Evolutionary conservation across 2,329 filamentous ascomycete genomes (phyloP).

Genomic region (Cryoendolithus antarcticus): DNA sequence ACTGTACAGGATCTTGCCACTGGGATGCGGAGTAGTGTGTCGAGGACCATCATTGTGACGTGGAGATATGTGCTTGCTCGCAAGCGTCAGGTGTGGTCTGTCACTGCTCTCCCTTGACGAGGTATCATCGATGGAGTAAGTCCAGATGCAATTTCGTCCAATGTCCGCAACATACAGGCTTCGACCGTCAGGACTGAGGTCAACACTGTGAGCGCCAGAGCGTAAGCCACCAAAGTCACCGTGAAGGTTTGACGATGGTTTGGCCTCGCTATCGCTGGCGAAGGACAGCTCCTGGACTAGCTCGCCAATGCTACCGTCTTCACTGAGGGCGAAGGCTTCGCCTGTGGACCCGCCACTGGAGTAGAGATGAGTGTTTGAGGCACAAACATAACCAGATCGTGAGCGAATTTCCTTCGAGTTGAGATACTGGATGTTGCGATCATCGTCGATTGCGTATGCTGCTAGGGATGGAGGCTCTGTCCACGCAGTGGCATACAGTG

Average conservation of each 20-base stretch:
- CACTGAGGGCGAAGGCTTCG: conserved; percentile 19
- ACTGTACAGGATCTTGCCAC: conserved; percentile 21
- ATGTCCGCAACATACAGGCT: conserved; percentile 23
- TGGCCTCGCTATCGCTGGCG: conserved; percentile 5
- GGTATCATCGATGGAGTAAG: conserved; percentile 15
- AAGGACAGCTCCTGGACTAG: conserved; percentile 23
- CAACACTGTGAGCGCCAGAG: conserved; percentile 22
- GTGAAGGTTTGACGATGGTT: conserved; percentile 19
- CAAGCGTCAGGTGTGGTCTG: conserved; percentile 14
- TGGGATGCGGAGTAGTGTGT: conserved; percentile 24
- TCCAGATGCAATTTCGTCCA: conserved; percentile 25
- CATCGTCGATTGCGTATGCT: conserved; percentile 15
- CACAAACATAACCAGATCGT: conserved; percentile 22
- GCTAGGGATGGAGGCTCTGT: conserved; percentile 22
- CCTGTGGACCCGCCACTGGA: conserved; percentile 22
- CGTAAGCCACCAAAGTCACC: conserved; percentile 24
- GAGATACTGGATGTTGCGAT: conserved; percentile 17
- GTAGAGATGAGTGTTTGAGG: conserved; percentile 19
- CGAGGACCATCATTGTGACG: conserved; percentile 22
- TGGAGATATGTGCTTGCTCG: conserved; percentile 19
- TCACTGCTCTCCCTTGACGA: conserved; percentile 7
- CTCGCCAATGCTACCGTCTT: conserved; percentile 19
- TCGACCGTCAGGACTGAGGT: conserved; percentile 19
- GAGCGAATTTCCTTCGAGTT: conserved; percentile 21
- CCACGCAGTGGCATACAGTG: conserved; percentile 25